Percentiles rank a stretch among this genome's conserved stretches.
These are phyloP conservation scores for Pelargonium cotyledonis DNA, from an alignment of 441 rosid species.

Conservation along the genomic window DNA sequence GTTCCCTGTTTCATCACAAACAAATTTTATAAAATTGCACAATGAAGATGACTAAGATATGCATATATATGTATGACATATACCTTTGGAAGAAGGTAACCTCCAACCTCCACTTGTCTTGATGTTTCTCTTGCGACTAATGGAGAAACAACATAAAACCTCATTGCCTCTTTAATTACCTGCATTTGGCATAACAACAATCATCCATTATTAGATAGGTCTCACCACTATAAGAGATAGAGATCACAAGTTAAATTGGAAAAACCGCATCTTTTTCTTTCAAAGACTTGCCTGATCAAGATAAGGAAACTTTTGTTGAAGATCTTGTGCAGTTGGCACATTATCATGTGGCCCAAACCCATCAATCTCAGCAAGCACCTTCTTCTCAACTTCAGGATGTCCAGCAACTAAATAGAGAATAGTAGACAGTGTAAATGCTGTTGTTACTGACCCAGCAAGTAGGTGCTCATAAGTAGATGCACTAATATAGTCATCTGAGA, in stretches of 20 bases:
- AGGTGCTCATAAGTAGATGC: conserved; percentile 89
- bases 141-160: conserved; percentile 72
- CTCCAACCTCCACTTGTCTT: conserved; percentile 72
- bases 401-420: conserved; percentile 61
- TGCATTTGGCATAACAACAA: conserved; percentile 19
- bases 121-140: conserved; percentile 81
- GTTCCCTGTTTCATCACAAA: conserved; percentile 49
- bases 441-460: conserved; percentile 88
- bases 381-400: conserved; percentile 68
- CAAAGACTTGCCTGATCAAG: conserved; percentile 59
- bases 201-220: no score
- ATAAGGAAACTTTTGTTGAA: conserved; percentile 67
- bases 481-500: conserved; percentile 63
- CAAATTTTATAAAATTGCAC: not conserved
- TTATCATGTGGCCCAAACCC: conserved; percentile 49
- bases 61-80: not conserved
- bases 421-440: conserved; percentile 72
- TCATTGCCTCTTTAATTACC: conserved; percentile 89
- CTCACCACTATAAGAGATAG: no score
- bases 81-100: conserved; percentile 82
- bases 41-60: not conserved
- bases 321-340: conserved; percentile 55
- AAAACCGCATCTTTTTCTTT: no score
- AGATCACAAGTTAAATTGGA: no score
- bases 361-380: conserved; percentile 65